Base-by-base conservation (phyloP, 2,329 filamentous ascomycete species). In the Aspergillus sp. region DNA sequence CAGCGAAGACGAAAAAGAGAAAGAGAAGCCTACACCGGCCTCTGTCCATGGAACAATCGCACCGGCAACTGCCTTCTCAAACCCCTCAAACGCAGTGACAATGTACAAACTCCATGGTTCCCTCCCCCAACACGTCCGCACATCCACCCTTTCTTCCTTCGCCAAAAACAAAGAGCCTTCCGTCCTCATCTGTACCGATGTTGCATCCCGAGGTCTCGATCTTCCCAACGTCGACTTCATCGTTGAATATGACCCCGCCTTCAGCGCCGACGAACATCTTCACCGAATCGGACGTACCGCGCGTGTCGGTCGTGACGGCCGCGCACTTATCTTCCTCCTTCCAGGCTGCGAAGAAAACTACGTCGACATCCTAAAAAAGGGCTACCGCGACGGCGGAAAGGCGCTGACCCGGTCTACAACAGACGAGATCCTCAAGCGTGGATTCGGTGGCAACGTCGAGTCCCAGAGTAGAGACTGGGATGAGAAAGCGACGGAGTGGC, bases 261-360 rank as follows among this genome's bases (percentile, higher is more conserved):
- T 98, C 76, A 91, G 89, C 70, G 87, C 91, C 22, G 90, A 93
- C 59, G 95, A 99, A 73, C 95, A 99, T 73, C 83, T 97, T 7
- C 95, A 99, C 77, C 89, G 95, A 55, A 91, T 98, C 55, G 95
- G 95, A 54, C 89, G 95, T 73, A 99, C 95, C 11, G 95, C 95
- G 3, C 90, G 95, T 80, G 91, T 96, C 1, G 95, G 95, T 15
- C 89, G 90, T 5, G 85, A 93, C 11, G 95, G 95, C 26, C 88
- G 93, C 55, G 92, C 95, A 0, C 83, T 90, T 11, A 86, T 98
- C 22, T 98, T 98, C 80, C 84, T 99, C 13, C 86, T 93, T 57
- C 95, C 95, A 0, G 95, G 95, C 15, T 86, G 86, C 56, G 95
- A 99, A 74, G 95, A 99, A 76, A 90, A 89, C 55, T 99, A 99